These are phyloP conservation scores for Penicillium sp. DNA, from an alignment of 2,329 filamentous ascomycete species.

Conservation along the genomic window DNA sequence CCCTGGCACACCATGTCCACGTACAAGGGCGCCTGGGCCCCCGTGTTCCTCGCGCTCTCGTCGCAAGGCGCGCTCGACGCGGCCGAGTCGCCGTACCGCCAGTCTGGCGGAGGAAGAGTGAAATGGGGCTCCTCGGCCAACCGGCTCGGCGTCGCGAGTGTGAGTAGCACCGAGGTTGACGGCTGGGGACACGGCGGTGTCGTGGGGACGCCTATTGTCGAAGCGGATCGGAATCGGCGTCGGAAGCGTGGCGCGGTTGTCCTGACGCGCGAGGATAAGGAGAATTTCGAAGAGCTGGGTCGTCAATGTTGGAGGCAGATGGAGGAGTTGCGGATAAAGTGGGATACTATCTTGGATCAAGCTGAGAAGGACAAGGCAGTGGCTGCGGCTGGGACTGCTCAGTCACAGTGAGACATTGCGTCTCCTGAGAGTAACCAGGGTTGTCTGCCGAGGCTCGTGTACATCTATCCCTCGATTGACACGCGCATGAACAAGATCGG, in stretches of 20 bases:
- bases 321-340: slow-evolving; percentile 44
- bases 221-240: slow-evolving; percentile 54
- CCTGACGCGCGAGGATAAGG: slow-evolving; percentile 51
- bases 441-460: neutral
- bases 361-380: slow-evolving; percentile 25
- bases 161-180: slow-evolving; percentile 78
- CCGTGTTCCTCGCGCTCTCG: slow-evolving; percentile 76
- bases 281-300: slow-evolving; percentile 43
- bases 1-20: slow-evolving; percentile 82
- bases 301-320: slow-evolving; percentile 45
- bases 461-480: neutral
- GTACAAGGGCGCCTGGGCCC: slow-evolving; percentile 74
- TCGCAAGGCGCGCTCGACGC: slow-evolving; percentile 50
- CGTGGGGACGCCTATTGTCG: slow-evolving; percentile 53
- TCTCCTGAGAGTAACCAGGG: too few species aligned
- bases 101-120: slow-evolving; percentile 61
- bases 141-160: slow-evolving; percentile 57
- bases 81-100: slow-evolving; percentile 48
- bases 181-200: slow-evolving; percentile 74
- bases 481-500: neutral
- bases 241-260: slow-evolving; percentile 61
- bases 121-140: slow-evolving; percentile 87
- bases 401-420: slow-evolving; percentile 1
- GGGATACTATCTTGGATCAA: slow-evolving; percentile 42
- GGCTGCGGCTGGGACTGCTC: neutral